Percentiles rank a stretch among this genome's conserved stretches.
phyloP scores from a whole-genome alignment of 2,329 filamentous ascomycete genomes.

The Corinectria fuckeliana region DNA sequence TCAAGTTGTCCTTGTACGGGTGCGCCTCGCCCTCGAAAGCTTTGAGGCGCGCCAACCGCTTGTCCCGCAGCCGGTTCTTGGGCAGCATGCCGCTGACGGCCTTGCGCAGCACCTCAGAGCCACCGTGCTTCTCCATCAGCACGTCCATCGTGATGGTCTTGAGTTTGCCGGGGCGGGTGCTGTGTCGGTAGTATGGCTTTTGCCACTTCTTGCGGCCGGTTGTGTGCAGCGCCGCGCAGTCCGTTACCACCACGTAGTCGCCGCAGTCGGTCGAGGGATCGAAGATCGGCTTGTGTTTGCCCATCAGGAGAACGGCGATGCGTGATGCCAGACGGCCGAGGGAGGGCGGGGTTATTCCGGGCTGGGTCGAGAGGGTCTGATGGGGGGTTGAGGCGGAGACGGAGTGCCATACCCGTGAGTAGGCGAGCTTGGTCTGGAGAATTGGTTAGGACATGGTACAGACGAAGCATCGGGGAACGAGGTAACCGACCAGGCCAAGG shows the following conservation, averaged over 20 bases:
- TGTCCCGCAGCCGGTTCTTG: constrained; percentile 91
- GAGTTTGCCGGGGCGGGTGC: constrained; percentile 85
- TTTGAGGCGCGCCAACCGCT: constrained; percentile 87
- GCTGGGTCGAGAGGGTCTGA: constrained; percentile 64
- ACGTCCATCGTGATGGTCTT: constrained; percentile 92
- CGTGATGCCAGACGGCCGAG: constrained; percentile 88
- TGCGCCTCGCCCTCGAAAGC: constrained; percentile 93
- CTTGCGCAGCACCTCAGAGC: constrained; percentile 86
- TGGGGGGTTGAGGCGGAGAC: constrained; percentile 74
- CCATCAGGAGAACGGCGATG: constrained; percentile 90
- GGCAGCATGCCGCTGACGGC: constrained; percentile 97
- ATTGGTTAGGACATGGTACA: constrained; percentile 20
- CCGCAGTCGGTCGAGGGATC: constrained; percentile 98
- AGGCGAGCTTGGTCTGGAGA: constrained; percentile 87
- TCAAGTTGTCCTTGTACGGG: constrained; percentile 88
- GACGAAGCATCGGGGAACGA: constrained; percentile 3
- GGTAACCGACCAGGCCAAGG: constrained; percentile 69
- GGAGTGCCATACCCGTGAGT: constrained; percentile 94
- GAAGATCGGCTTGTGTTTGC: constrained; percentile 98
- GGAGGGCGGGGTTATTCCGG: constrained; percentile 70
- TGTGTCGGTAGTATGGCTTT: constrained; percentile 96
- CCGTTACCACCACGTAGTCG: constrained; percentile 95
- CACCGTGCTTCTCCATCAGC: constrained; percentile 93
- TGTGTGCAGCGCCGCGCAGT: constrained; percentile 84
- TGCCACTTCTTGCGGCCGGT: constrained; percentile 93